Conservation (phyloP, 2,329 filamentous ascomycete genomes). For the Dryadomyces quercivorus region DNA sequence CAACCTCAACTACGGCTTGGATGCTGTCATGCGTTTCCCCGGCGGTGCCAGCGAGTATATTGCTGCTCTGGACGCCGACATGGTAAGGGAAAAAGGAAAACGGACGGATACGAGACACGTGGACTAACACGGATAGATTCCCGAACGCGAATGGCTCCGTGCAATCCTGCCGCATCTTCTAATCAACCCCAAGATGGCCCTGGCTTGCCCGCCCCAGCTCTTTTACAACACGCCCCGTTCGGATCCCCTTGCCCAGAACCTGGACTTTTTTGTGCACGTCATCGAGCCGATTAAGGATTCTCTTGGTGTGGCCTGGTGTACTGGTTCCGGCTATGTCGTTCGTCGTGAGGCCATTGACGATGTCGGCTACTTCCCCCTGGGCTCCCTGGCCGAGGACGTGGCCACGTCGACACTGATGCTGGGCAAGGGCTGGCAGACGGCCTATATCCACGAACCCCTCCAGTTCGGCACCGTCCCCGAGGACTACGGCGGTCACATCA, state of each 20-base stretch:
- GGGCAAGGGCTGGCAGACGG: constrained; percentile 49
- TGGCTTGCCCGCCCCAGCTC: constrained; percentile 48
- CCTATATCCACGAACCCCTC: constrained; percentile 45
- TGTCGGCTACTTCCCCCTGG: constrained; percentile 50
- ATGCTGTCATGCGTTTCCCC: constrained; percentile 34
- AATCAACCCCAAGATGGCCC: constrained; percentile 41
- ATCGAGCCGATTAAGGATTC: constrained; percentile 37
- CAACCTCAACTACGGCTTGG: constrained; percentile 49
- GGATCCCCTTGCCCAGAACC: constrained; percentile 45
- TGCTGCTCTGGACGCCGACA: constrained; percentile 54
- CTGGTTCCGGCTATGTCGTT: constrained; percentile 49
- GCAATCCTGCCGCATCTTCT: constrained; percentile 47
- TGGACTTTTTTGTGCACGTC: constrained; percentile 45
- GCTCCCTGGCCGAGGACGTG: constrained; percentile 48
- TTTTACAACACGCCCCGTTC: constrained; percentile 50
- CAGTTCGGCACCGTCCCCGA: constrained; percentile 49
- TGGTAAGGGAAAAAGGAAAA: constrained; percentile 27
- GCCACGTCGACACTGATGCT: constrained; percentile 46
- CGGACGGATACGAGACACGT: neutral
- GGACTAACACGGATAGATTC: constrained; percentile 28
- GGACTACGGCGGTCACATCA: constrained; percentile 40
- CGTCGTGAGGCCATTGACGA: constrained; percentile 46
- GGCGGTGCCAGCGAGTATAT: constrained; percentile 45
- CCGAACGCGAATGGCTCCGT: constrained; percentile 47
- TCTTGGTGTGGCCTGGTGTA: constrained; percentile 48